phyloP scores from a whole-genome alignment of 2,329 filamentous ascomycete species.

The Colletotrichum lupini region DNA sequence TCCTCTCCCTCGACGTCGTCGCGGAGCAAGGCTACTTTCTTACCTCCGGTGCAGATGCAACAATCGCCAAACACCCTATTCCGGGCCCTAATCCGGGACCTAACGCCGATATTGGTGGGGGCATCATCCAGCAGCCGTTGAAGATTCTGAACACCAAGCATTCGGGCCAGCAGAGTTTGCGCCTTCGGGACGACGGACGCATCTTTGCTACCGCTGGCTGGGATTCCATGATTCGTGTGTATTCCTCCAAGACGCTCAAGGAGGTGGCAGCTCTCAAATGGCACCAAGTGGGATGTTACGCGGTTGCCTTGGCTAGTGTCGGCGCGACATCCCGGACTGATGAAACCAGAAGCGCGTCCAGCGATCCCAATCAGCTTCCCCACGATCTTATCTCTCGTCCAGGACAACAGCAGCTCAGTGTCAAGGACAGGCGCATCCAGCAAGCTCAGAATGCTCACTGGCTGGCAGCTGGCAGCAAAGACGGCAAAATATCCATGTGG shows the following conservation, averaged over 20 bases:
- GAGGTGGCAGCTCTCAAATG: slow-evolving; percentile 94
- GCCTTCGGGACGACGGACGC: slow-evolving; percentile 81
- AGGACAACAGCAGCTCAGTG: slow-evolving; percentile 48
- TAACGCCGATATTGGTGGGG: neutral
- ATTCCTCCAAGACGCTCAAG: slow-evolving; percentile 81
- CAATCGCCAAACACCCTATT: slow-evolving; percentile 81
- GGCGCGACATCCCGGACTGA: slow-evolving; percentile 4
- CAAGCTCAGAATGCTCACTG: slow-evolving; percentile 82
- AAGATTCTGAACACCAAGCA: slow-evolving; percentile 83
- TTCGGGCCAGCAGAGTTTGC: slow-evolving; percentile 86
- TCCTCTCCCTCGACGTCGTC: slow-evolving; percentile 77
- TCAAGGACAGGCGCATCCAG: slow-evolving; percentile 72
- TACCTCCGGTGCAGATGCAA: slow-evolving; percentile 84
- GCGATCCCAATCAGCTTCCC: slow-evolving; percentile 12
- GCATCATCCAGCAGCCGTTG: slow-evolving; percentile 55
- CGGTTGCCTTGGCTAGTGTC: slow-evolving; percentile 75
- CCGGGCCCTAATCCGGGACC: slow-evolving; percentile 64
- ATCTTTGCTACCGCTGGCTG: slow-evolving; percentile 93
- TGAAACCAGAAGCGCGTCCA: slow-evolving; percentile 14
- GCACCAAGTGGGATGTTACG: slow-evolving; percentile 90
- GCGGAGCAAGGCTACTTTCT: slow-evolving; percentile 69
- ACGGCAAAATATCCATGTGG: slow-evolving; percentile 96
- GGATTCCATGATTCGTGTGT: slow-evolving; percentile 86
- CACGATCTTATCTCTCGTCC: slow-evolving; percentile 16
- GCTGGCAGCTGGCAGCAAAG: slow-evolving; percentile 91